Evolutionary conservation across 2,329 filamentous ascomycete species (phyloP).

Genomic region (Geoglossum cookeanum): DNA sequence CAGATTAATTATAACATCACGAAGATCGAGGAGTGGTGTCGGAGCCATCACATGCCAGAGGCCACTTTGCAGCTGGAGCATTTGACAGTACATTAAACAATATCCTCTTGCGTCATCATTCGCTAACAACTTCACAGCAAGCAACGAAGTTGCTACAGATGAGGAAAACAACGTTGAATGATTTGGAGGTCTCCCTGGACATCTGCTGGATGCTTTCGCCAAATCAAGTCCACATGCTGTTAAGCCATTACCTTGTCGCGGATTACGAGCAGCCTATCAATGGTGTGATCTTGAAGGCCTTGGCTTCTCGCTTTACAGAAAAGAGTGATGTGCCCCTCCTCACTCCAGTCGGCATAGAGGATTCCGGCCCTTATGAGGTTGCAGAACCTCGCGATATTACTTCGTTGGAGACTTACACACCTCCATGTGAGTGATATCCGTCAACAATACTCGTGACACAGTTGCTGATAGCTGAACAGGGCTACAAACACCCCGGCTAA

Average conservation of each 20-base stretch:
- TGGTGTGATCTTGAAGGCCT: conserved; percentile 98
- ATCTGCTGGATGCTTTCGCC: conserved; percentile 99
- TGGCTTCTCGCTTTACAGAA: conserved; percentile 89
- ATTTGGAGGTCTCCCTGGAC: conserved; percentile 99
- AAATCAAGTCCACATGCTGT: conserved; percentile 95
- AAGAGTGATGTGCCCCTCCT: conserved; percentile 93
- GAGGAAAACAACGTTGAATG: conserved; percentile 97
- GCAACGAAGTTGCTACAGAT: conserved; percentile 94
- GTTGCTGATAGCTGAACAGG: conserved; percentile 28
- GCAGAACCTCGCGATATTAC: conserved; percentile 92
- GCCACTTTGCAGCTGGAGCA: conserved; percentile 94
- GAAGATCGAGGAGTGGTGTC: conserved; percentile 98
- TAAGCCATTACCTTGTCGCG: conserved; percentile 96
- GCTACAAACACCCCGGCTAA: conserved; percentile 89
- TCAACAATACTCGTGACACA: neutral
- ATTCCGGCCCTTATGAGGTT: conserved; percentile 95
- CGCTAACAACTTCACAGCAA: conserved; percentile 37
- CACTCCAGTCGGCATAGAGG: conserved; percentile 94
- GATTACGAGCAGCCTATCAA: conserved; percentile 99
- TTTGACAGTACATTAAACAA: conserved; percentile 53
- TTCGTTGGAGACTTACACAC: conserved; percentile 92
- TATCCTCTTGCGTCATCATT: neutral
- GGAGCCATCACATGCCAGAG: conserved; percentile 98
- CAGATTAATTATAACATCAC: conserved; percentile 99
- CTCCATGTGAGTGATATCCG: conserved; percentile 56